Conservation (phyloP, 495 filamentous ascomycete species). For the Podospora didyma region DNA sequence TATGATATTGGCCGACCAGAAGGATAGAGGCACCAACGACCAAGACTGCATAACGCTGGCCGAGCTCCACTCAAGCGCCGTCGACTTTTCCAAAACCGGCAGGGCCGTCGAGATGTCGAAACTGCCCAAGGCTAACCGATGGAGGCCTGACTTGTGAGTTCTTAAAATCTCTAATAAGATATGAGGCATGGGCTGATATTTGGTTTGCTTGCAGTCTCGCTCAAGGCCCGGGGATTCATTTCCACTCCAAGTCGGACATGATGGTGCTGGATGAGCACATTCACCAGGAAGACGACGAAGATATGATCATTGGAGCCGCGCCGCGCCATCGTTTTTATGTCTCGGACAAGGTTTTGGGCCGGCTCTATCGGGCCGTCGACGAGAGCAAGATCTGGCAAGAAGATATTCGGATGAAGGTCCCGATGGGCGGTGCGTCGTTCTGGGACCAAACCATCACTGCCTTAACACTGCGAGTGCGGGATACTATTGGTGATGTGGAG, state of each 20-base stretch:
- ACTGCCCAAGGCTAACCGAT: constrained; percentile 19
- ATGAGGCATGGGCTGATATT: background rate
- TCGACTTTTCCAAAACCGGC: constrained; percentile 82
- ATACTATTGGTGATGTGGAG: constrained; percentile 17
- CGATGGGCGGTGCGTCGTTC: constrained; percentile 23
- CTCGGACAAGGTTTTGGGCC: constrained; percentile 66
- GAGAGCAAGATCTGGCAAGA: constrained; percentile 62
- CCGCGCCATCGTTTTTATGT: constrained; percentile 55
- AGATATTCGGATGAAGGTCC: constrained; percentile 48
- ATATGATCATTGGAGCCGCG: constrained; percentile 52
- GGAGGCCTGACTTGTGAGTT: constrained; percentile 42
- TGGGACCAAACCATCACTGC: constrained; percentile 46
- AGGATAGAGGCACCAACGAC: constrained; percentile 50
- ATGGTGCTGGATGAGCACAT: constrained; percentile 39
- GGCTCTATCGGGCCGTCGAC: constrained; percentile 70
- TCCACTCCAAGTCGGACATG: constrained; percentile 44
- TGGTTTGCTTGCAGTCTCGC: constrained; percentile 43
- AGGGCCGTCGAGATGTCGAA: constrained; percentile 51
- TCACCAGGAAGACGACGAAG: constrained; percentile 36
- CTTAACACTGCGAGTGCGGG: constrained; percentile 26
- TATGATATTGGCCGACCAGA: constrained; percentile 62
- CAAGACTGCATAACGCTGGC: constrained; percentile 60
- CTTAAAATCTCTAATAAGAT: background rate
- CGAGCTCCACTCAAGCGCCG: constrained; percentile 67
- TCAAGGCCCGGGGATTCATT: constrained; percentile 54